Evolutionary conservation across 2,329 filamentous ascomycete genomes (phyloP).

Genomic region (Cladosporium sp.): DNA sequence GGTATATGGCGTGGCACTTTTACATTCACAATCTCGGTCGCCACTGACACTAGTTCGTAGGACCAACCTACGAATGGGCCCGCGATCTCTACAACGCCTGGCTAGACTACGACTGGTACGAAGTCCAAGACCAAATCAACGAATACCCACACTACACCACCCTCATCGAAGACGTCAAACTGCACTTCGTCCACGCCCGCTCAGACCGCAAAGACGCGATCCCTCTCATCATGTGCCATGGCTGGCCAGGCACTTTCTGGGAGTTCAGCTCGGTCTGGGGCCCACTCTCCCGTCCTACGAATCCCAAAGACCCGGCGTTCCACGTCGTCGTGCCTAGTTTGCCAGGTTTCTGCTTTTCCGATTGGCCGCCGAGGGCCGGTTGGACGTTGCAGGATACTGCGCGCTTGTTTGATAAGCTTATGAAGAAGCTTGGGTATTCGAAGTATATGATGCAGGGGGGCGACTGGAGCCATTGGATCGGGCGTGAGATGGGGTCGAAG

Average conservation of each 20-base stretch:
- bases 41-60: not conserved
- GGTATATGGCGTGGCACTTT: slow-evolving; percentile 26
- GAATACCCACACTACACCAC: slow-evolving; percentile 39
- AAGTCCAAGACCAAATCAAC: slow-evolving; percentile 37
- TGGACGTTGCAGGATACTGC: slow-evolving; percentile 43
- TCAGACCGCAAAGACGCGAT: slow-evolving; percentile 38
- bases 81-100: slow-evolving; percentile 38
- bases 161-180: slow-evolving; percentile 36
- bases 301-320: slow-evolving; percentile 43
- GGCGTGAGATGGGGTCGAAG: slow-evolving; percentile 40
- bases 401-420: slow-evolving; percentile 40
- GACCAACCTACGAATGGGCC: slow-evolving; percentile 34
- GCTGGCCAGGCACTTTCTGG: slow-evolving; percentile 49
- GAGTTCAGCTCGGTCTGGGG: slow-evolving; percentile 46
- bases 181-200: slow-evolving; percentile 45
- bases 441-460: slow-evolving; percentile 43
- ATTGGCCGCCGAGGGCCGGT: slow-evolving; percentile 30
- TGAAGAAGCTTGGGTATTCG: slow-evolving; percentile 44
- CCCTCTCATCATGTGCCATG: slow-evolving; percentile 46
- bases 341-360: slow-evolving; percentile 55
- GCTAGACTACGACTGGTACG: slow-evolving; percentile 38
- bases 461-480: slow-evolving; percentile 46
- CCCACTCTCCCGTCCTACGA: slow-evolving; percentile 36
- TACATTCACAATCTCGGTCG: not conserved
- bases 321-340: slow-evolving; percentile 60